Base-by-base conservation (phyloP, 1,139 yeast genomes). In the Suhomyces bolitotheri region DNA sequence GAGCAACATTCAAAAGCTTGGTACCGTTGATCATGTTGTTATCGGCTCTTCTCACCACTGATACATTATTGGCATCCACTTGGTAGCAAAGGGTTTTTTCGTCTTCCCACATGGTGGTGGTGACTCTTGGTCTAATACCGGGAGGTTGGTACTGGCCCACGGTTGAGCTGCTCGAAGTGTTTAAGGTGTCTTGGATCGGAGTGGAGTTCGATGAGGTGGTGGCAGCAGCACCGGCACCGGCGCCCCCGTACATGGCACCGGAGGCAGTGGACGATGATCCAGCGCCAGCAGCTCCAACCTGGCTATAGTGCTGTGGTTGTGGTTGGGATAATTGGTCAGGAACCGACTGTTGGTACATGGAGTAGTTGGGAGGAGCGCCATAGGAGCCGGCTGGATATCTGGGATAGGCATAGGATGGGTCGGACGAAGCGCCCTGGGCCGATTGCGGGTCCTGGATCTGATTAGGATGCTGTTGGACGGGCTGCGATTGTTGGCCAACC, bases 11-110 rank as follows among this genome's bases (percentile, higher is more conserved):
- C 44, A 90, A 69, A 46, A 90, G 70, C 62, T 90, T 90, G 24
- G 97, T 90, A 39, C 97, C 97, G 58, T 90, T 90, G 52, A 90
- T 86, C 95, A 89, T 87, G 58, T 90, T 89, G 59, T 90, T 95
- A 50, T 77, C 82, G 29, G 95, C 97, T 51, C 97, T 76, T 49
- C 97, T 76, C 22, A 92, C 96, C 22, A 90, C 97, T 15, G 88
- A 76, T 36, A 89, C 90, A 39, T 90, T 89, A 51, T 87, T 83
- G 36, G 95, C 95, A 54, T 89, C 97, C 21, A 90, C 97, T 62
- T 90, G 97, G 65, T 89, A 90, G 58, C 97, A 92, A 34, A 89
- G 64, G 0, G 97, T 90, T 50, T 88, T 85, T 56, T 90, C 97
- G 57, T 90, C 97, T 60, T 90, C 97, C 97, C 97, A 90, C 80